Evolutionary conservation across 2,329 filamentous ascomycete genomes (phyloP).

Genomic region (Phoma herbarum): DNA sequence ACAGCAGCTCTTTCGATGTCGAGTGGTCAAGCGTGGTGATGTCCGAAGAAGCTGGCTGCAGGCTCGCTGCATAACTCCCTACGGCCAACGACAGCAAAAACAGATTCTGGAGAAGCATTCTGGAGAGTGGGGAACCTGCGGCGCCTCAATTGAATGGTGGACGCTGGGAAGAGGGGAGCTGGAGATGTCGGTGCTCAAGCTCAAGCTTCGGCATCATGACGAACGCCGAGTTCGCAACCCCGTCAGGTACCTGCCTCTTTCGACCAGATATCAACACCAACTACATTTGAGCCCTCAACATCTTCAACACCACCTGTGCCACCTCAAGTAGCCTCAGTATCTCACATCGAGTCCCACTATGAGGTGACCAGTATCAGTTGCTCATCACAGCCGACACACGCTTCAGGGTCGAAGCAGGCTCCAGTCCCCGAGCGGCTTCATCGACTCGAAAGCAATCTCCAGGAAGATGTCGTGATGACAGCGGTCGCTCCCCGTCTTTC

Average conservation of each 20-base stretch:
- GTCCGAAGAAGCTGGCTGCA: constrained; percentile 16
- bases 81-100: constrained; percentile 26
- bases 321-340: not conserved
- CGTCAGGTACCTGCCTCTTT: constrained; percentile 10
- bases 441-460: not conserved
- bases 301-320: not conserved
- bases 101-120: constrained; percentile 30
- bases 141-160: constrained; percentile 17
- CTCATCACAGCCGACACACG: not conserved
- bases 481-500: not conserved
- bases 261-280: not conserved
- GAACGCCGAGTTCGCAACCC: constrained; percentile 15
- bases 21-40: constrained; percentile 30
- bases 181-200: constrained; percentile 19
- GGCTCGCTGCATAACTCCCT: constrained; percentile 14
- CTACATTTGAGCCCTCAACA: not conserved
- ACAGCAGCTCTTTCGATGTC: constrained; percentile 63
- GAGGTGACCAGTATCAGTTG: not conserved
- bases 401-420: not conserved
- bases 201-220: constrained; percentile 24
- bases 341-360: not conserved
- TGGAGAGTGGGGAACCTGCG: not conserved
- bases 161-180: constrained; percentile 12
- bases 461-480: not conserved
- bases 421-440: not conserved